phyloP scores from a whole-genome alignment of 1,139 yeast genomes.

The Saccharomyces hybrid region DNA sequence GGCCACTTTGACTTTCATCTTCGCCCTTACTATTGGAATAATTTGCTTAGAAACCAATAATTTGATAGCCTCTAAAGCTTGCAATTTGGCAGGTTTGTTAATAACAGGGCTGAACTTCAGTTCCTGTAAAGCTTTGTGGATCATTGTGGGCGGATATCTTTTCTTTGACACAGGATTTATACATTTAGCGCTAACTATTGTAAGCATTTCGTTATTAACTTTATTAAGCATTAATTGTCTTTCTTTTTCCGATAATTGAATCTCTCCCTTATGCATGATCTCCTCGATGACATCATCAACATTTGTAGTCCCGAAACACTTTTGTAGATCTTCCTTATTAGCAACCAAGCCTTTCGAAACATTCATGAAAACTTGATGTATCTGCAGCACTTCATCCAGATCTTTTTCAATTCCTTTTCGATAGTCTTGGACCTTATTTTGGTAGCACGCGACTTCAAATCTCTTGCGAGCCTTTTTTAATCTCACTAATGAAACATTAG shows the following conservation, averaged over 20 bases:
- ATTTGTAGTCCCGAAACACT: constrained; percentile 70
- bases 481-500: constrained; percentile 88
- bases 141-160: constrained; percentile 90
- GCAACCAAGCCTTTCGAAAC: constrained; percentile 96
- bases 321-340: constrained; percentile 70
- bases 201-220: constrained; percentile 75
- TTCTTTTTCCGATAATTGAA: constrained; percentile 91
- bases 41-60: constrained; percentile 67
- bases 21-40: constrained; percentile 90
- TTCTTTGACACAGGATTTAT: constrained; percentile 84
- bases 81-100: constrained; percentile 75
- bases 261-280: constrained; percentile 83
- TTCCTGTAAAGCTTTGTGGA: constrained; percentile 77
- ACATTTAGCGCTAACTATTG: constrained; percentile 80
- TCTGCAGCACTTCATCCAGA: constrained; percentile 89
- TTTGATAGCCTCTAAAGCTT: constrained; percentile 88
- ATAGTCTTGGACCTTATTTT: constrained; percentile 95
- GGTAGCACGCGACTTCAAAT: constrained; percentile 94
- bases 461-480: constrained; percentile 86
- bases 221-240: constrained; percentile 69
- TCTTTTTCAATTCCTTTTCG: constrained; percentile 83
- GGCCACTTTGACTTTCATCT: constrained; percentile 72
- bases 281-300: constrained; percentile 68
- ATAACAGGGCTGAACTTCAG: constrained; percentile 74
- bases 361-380: constrained; percentile 87